Conservation (phyloP, 495 filamentous ascomycete species). For the Hyphodiscus hymeniophilus region DNA sequence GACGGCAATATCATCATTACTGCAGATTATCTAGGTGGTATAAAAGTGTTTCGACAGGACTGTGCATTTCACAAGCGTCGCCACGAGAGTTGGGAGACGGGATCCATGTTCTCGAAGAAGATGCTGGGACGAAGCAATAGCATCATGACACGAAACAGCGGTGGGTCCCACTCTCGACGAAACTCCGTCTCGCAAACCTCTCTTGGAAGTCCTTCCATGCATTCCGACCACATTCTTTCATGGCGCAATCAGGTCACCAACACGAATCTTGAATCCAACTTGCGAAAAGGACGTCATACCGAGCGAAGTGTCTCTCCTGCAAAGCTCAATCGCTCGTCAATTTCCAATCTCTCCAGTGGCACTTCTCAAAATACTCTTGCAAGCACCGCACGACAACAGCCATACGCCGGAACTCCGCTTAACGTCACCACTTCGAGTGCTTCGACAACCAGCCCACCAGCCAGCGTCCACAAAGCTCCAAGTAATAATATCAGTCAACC, state of each 20-base stretch:
- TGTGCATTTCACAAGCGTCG: conserved; percentile 51
- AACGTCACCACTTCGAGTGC: conserved; percentile 11
- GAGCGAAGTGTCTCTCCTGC: conserved; percentile 42
- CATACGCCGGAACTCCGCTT: conserved; percentile 26
- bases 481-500: conserved; percentile 9
- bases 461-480: conserved; percentile 10
- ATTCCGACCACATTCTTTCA: conserved; percentile 72
- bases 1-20: conserved; percentile 91
- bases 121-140: conserved; percentile 57
- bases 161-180: conserved; percentile 38
- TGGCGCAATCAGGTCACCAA: conserved; percentile 53
- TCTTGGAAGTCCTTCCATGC: conserved; percentile 8
- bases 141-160: conserved; percentile 39
- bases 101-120: conserved; percentile 71
- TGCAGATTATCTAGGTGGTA: conserved; percentile 76
- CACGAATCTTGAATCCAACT: conserved; percentile 11
- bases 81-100: conserved; percentile 56
- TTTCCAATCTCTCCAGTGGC: too few species aligned
- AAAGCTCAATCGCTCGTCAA: conserved; percentile 31
- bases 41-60: conserved; percentile 86
- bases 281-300: conserved; percentile 27
- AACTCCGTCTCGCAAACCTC: conserved; percentile 38
- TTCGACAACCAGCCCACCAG: conserved; percentile 17
- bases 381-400: conserved; percentile 32
- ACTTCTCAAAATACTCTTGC: conserved; percentile 32